Evolutionary conservation across 2,329 filamentous ascomycete species (phyloP).

Genomic region (Coniella vitis): DNA sequence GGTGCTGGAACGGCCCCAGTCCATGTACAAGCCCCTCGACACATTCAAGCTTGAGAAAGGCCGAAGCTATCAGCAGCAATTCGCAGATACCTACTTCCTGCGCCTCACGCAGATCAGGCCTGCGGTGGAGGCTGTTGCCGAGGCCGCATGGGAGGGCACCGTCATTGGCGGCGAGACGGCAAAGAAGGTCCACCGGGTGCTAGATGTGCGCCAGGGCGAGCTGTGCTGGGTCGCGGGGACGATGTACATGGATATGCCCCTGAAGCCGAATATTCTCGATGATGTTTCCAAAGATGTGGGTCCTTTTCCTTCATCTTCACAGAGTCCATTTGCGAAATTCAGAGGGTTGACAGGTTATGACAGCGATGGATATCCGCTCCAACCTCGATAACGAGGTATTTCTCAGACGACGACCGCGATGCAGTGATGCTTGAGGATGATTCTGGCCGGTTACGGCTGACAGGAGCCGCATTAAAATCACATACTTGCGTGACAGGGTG

Average conservation of each 20-base stretch:
- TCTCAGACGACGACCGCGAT: constrained; percentile 50
- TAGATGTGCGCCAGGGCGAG: constrained; percentile 92
- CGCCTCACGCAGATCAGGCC: constrained; percentile 84
- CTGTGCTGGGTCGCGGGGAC: constrained; percentile 94
- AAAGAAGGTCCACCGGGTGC: constrained; percentile 72
- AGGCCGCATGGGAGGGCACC: constrained; percentile 69
- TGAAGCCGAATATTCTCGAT: constrained; percentile 94
- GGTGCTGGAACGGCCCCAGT: constrained; percentile 41
- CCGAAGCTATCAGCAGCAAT: constrained; percentile 86
- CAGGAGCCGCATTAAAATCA: constrained; percentile 60
- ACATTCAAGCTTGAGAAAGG: constrained; percentile 67
- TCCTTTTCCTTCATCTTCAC: constrained; percentile 4
- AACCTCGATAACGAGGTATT: constrained; percentile 69
- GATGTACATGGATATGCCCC: constrained; percentile 91
- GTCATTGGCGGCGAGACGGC: constrained; percentile 71
- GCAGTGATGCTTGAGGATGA: constrained; percentile 92
- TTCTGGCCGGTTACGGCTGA: constrained; percentile 76
- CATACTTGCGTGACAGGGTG: constrained; percentile 83
- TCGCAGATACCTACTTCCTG: constrained; percentile 95
- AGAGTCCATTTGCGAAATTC: neutral
- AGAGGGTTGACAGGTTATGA: neutral
- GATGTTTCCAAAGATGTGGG: constrained; percentile 87
- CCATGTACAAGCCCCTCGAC: constrained; percentile 65
- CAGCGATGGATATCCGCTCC: constrained; percentile 87
- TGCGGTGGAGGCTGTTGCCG: constrained; percentile 66